Base-by-base conservation (phyloP, 139 green algal genomes). In the Micractinium sp. region DNA sequence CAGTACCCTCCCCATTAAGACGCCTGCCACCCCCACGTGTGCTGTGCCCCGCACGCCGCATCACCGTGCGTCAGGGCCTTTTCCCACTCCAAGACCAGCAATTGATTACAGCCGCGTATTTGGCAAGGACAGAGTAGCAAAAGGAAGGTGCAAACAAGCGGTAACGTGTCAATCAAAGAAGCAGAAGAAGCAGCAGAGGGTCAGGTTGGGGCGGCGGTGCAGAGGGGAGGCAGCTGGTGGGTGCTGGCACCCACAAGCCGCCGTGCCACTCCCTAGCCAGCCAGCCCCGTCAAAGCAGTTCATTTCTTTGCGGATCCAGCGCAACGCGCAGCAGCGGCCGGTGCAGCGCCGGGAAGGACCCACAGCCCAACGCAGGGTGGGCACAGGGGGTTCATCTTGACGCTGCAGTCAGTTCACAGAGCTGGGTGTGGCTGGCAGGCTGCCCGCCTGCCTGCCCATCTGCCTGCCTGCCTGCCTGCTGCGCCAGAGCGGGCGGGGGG, bases 341-440 rank as follows among this genome's bases (percentile, higher is more conserved):
- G 63, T 22, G 33, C 74, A n/a, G 74, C 74, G 33, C 47, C 47
- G 47, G 47, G 47, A 56, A 56, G 47, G n/a, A n/a, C 47, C 47
- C 47, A 56, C 9, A 9, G 47, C 47, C 47, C 47, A 5, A 56
- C 47, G 9, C 47, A 56, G 47, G 47, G 47, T 5, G 47, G 47
- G 47, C 47, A 56, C n/a, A n/a, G n/a, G 47, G 47, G 47, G 47
- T 56, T 56, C 47, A 9, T 16, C 47, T 16, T 9, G 47, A 9
- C 47, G 47, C 47, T 56, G 47, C 47, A 56, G 84, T 99, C 95
- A 19, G 94, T 96, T 93, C 99, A 99, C n/a, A 98, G 98, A 98
- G 93, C 99, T 99, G 47, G 99, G 93, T 92, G 98, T 98, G 66
- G 97, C 97, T 76, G 99, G 94, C 90, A 99, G 91, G 94, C 99